phyloP scores from a whole-genome alignment of 1,139 yeast genomes.

The Kodamaea sp. region DNA sequence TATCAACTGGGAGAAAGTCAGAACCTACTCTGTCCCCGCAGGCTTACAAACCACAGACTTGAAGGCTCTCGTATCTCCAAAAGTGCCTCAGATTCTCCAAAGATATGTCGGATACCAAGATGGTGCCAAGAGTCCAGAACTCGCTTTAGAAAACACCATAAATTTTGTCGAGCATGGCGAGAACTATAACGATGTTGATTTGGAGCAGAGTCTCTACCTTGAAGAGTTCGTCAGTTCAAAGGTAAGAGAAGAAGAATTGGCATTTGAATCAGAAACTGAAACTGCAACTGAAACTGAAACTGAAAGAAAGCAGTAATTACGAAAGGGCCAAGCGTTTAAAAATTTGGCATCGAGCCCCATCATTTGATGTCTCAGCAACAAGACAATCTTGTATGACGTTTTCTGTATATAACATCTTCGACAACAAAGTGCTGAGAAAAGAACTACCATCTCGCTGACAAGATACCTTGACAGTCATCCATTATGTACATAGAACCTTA shows the following conservation, averaged over 20 bases:
- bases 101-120: conserved; percentile 66
- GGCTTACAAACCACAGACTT: conserved; percentile 45
- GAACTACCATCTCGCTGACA: too few relatives aligned
- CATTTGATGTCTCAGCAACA: too few relatives aligned
- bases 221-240: conserved; percentile 47
- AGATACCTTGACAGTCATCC: too few relatives aligned
- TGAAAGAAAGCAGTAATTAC: background rate
- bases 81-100: conserved; percentile 70
- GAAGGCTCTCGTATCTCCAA: conserved; percentile 72
- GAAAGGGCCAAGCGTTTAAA: too few relatives aligned
- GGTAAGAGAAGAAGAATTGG: conserved; percentile 11
- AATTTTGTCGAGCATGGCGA: conserved; percentile 78
- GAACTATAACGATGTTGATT: conserved; percentile 40
- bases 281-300: background rate
- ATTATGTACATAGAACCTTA: too few relatives aligned
- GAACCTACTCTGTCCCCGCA: conserved; percentile 86
- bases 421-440: too few relatives aligned
- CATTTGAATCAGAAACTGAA: conserved; percentile 3
- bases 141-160: conserved; percentile 70
- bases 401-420: background rate
- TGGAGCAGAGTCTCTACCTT: conserved; percentile 38
- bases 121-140: conserved; percentile 73
- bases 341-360: too few relatives aligned
- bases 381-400: background rate
- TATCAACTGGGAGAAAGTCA: conserved; percentile 80